Evolutionary conservation across 2,329 filamentous ascomycete genomes (phyloP).

Genomic region (Ophiostoma tasmaniense): DNA sequence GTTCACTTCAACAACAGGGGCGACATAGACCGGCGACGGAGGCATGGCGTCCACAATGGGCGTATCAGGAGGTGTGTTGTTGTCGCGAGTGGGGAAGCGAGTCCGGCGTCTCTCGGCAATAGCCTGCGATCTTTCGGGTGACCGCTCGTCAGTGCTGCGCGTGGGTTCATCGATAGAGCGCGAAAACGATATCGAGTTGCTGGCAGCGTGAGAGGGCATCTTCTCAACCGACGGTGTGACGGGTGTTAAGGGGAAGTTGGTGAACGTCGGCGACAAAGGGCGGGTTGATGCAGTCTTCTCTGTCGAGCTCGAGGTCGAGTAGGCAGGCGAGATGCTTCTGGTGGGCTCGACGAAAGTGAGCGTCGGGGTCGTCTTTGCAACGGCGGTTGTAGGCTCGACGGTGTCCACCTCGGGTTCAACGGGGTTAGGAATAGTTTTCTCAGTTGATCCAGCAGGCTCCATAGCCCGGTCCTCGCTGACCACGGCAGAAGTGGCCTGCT

Average conservation of each 20-base stretch:
- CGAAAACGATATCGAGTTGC: not conserved
- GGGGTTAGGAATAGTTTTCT: not conserved
- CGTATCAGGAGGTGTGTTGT: constrained; percentile 9
- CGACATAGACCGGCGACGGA: not conserved
- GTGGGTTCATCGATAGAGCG: not conserved
- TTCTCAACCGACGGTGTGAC: not conserved
- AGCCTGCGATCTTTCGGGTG: not conserved
- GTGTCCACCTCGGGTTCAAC: not conserved
- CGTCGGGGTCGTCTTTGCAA: not conserved
- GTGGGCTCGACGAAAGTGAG: not conserved
- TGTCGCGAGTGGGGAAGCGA: not conserved
- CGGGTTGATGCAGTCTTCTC: not conserved
- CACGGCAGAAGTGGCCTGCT: not conserved
- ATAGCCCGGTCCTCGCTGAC: not conserved
- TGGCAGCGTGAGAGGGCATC: not conserved
- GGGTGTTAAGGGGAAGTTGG: constrained; percentile 5
- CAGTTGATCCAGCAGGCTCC: not conserved
- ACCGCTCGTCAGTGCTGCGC: not conserved
- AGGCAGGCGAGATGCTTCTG: not conserved
- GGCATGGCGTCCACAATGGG: not conserved
- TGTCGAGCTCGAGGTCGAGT: not conserved
- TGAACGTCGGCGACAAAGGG: not conserved
- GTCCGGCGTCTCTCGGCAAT: constrained; percentile 5
- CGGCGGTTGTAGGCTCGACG: not conserved
- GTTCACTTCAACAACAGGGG: not conserved